phyloP scores from a whole-genome alignment of 1,284 basidiomycete species.

The Phlebopus sp. region DNA sequence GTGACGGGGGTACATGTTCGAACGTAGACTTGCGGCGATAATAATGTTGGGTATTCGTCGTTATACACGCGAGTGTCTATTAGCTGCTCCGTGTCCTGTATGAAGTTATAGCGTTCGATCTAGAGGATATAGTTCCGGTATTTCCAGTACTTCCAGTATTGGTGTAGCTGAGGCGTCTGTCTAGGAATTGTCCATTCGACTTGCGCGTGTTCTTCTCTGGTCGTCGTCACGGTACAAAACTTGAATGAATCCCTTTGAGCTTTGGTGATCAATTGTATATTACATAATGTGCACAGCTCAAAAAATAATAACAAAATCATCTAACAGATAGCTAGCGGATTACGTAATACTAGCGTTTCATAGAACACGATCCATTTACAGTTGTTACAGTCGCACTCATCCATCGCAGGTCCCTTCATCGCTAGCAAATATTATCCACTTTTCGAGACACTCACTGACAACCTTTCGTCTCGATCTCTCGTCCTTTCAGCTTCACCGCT shows the following conservation, averaged over 20 bases:
- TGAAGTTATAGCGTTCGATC: not conserved
- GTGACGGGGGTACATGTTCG: conserved; percentile 28
- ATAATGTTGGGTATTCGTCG: conserved; percentile 9
- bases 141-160: not conserved
- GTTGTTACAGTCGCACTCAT: conserved; percentile 11
- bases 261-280: conserved; percentile 2
- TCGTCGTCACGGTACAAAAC: conserved; percentile 1
- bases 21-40: conserved; percentile 8
- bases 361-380: conserved; percentile 25
- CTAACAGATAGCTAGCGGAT: not conserved
- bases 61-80: conserved; percentile 1
- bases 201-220: conserved; percentile 11
- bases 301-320: too few species aligned
- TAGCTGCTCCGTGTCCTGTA: conserved; percentile 1
- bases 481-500: not conserved
- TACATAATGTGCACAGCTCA: conserved; percentile 18
- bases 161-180: conserved; percentile 5
- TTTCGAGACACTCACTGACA: not conserved
- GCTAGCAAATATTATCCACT: not conserved
- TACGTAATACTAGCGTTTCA: not conserved
- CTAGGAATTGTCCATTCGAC: conserved; percentile 31
- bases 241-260: not conserved
- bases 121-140: not conserved
- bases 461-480: not conserved
- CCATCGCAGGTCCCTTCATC: conserved; percentile 7